Base-by-base conservation (phyloP, 1,139 yeast genomes). In the Taphrina communis region DNA sequence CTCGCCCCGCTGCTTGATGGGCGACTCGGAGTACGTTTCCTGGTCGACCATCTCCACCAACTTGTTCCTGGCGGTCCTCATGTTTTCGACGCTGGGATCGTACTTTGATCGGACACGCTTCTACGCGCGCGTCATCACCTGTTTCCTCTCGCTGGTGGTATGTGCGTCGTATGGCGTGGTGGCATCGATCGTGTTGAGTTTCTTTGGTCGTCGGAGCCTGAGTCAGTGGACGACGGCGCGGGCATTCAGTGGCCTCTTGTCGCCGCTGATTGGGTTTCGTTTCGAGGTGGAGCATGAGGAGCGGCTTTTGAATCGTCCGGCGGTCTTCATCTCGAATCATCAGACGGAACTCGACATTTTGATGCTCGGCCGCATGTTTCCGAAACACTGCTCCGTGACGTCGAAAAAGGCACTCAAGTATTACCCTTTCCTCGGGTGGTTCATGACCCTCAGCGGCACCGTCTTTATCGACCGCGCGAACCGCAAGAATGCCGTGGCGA, bases 391-490 rank as follows among this genome's bases (percentile, higher is more conserved):
- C 80, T 88, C 95, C 8, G 97, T 95, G 61, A 94, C 99, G 1
- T 95, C 97, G 51, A 94, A 94, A 79, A 87, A 86, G 77, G 88
- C 90, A 6, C 83, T 94, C 75, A 87, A 89, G 75, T 91, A 85
- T 76, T 82, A 90, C 60, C 99, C 99, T n/a, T 85, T 95, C 75
- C 82, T 94, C 74, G 99, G 99, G 9, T 93, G 97, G 98, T 94
- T 92, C 80, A 88, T 94, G 99, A 77, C 86, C 36, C 83, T 92
- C 25, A 88, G 96, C 72, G 97, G 97, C 12, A 88, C 98, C 1
- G 88, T 93, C 75, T 94, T 94, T 79, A 82, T 94, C 71, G 97
- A 94, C 77, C 86, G 99, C 76, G 81, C 86, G n/a, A 88, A 87
- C 77, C 86, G 91, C 70, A 85, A 84, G 70, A 86, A 88, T 76